These are phyloP conservation scores for Trichoderma arundinaceum DNA, from an alignment of 2,329 filamentous ascomycete genomes.

Conservation along the genomic window DNA sequence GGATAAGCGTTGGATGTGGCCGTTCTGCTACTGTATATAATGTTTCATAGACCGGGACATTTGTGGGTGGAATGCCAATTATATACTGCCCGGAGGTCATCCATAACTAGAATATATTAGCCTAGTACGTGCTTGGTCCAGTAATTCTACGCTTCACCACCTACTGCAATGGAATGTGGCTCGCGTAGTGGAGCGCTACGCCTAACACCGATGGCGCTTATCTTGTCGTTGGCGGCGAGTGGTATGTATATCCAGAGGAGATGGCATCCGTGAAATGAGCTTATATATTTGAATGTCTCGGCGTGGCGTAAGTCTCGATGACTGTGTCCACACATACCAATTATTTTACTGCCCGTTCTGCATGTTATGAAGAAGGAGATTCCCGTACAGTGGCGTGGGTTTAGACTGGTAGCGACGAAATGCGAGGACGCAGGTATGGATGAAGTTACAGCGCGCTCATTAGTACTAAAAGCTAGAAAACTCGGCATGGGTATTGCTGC, in stretches of 20 bases:
- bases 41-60: neutral
- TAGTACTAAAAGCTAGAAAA: neutral
- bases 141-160: neutral
- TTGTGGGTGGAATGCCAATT: neutral
- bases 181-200: neutral
- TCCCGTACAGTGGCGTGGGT: conserved; percentile 10
- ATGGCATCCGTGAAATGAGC: neutral
- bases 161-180: neutral
- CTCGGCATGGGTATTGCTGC: neutral
- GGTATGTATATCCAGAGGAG: conserved; percentile 7
- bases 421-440: neutral
- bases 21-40: neutral
- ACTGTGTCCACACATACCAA: conserved; percentile 5
- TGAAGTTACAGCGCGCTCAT: neutral
- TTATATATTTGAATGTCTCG: neutral
- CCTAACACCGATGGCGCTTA: neutral
- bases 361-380: neutral
- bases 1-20: neutral
- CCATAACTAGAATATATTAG: neutral
- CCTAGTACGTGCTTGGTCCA: neutral
- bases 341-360: neutral
- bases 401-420: neutral
- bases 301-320: neutral
- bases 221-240: neutral
- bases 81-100: neutral